These are phyloP conservation scores for Cydonia oblonga DNA, from an alignment of 331 rosid genomes.

Conservation along the genomic window DNA sequence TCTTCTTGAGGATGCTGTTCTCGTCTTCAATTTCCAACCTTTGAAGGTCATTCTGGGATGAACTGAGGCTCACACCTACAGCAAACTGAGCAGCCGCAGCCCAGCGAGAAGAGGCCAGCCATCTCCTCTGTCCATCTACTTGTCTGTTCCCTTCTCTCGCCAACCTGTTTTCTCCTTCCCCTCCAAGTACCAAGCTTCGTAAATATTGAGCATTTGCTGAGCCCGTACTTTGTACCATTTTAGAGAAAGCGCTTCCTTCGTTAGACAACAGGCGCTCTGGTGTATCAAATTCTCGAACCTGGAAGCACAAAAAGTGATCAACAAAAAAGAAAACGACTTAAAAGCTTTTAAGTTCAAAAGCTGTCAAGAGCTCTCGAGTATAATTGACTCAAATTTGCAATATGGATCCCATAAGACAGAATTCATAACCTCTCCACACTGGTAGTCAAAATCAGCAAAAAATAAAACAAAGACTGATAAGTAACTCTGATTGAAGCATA, in stretches of 20 bases:
- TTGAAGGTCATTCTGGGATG: constrained; percentile 41
- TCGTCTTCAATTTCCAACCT: constrained; percentile 32
- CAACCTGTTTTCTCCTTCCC: constrained; percentile 23
- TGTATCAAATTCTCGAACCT: constrained; percentile 34
- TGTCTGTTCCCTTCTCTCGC: constrained; percentile 18
- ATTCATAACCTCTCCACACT: neutral
- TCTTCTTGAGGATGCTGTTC: constrained; percentile 26
- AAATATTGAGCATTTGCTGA: constrained; percentile 40
- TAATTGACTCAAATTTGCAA: neutral
- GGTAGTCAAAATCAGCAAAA: neutral
- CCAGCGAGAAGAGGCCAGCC: constrained; percentile 46
- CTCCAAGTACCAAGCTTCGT: constrained; percentile 31
- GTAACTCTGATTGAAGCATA: constrained; percentile 3
- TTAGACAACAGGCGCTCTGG: constrained; percentile 35
- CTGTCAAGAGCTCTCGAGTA: neutral
- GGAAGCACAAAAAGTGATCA: neutral
- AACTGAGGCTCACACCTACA: constrained; percentile 29
- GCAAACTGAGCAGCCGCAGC: constrained; percentile 43
- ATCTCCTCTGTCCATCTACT: constrained; percentile 30
- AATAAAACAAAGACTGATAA: neutral
- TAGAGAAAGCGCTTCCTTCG: constrained; percentile 37
- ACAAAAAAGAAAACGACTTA: neutral
- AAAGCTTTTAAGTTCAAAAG: neutral
- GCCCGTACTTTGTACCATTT: constrained; percentile 48
- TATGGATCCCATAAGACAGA: neutral